These are phyloP conservation scores for Trifolium fragiferum DNA, from an alignment of 306 rosid genomes.

Conservation along the genomic window DNA sequence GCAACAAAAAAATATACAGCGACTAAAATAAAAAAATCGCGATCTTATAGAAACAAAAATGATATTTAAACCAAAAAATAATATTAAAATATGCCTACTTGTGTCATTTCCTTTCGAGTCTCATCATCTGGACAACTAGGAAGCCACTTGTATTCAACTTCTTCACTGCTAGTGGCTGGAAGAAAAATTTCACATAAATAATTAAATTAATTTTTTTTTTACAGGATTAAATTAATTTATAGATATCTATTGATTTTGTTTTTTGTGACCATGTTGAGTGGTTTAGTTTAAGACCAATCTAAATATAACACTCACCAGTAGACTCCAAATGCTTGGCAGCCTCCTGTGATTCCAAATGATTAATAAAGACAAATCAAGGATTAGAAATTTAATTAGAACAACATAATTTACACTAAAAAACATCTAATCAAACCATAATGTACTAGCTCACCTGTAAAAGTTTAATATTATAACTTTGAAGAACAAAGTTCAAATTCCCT, in stretches of 20 bases:
- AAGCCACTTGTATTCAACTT: slow-evolving; percentile 67
- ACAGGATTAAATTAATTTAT: background rate
- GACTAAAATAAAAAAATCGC: too few relatives aligned
- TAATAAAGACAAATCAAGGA: background rate
- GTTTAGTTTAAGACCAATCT: slow-evolving; percentile 1
- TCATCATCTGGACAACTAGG: slow-evolving; percentile 51
- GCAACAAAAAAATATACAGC: too few relatives aligned
- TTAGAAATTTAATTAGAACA: background rate
- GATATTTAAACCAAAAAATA: too few relatives aligned
- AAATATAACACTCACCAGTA: slow-evolving; percentile 56
- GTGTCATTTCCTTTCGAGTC: slow-evolving; percentile 32
- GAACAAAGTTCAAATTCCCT: too few relatives aligned
- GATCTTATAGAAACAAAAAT: too few relatives aligned
- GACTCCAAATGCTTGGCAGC: slow-evolving; percentile 51
- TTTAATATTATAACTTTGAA: too few relatives aligned
- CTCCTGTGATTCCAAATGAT: slow-evolving; percentile 50
- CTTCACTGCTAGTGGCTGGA: slow-evolving; percentile 47
- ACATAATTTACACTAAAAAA: too few relatives aligned
- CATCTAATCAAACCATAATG: too few relatives aligned
- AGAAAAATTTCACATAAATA: background rate
- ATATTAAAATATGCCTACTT: slow-evolving; percentile 40
- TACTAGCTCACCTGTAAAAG: too few relatives aligned
- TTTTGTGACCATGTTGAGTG: slow-evolving; percentile 12
- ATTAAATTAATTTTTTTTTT: background rate
- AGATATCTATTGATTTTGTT: background rate